These are phyloP conservation scores for Nidularia pulvinata DNA, from an alignment of 768 basidiomycete genomes.

Conservation along the genomic window DNA sequence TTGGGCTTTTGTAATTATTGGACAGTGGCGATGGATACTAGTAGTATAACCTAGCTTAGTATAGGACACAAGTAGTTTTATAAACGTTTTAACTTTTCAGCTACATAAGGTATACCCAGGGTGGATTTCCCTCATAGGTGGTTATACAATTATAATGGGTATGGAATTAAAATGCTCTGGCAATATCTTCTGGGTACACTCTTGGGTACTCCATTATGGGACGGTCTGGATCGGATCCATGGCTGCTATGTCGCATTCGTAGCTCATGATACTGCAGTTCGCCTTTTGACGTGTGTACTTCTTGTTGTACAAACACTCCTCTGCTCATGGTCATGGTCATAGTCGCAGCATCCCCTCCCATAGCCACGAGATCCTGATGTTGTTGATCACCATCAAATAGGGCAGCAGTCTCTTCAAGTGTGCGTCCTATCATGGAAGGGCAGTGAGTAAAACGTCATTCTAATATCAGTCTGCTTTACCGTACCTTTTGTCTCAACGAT, in stretches of 20 bases:
- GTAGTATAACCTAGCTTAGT: no score
- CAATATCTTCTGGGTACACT: no score
- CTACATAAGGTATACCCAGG: no score
- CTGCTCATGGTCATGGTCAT: slow-evolving; percentile 29
- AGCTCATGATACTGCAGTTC: slow-evolving; percentile 10
- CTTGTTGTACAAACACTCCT: slow-evolving; percentile 6
- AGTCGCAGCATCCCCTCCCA: slow-evolving; percentile 48
- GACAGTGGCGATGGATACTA: no score
- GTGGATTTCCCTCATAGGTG: no score
- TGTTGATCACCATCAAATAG: slow-evolving; percentile 66
- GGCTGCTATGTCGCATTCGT: slow-evolving; percentile 2
- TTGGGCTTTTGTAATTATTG: not conserved
- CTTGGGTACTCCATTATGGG: no score
- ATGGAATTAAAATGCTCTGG: no score
- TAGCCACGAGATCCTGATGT: slow-evolving; percentile 37
- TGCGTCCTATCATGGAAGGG: slow-evolving; percentile 38
- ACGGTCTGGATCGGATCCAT: not conserved
- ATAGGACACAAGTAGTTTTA: no score
- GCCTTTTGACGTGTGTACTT: slow-evolving; percentile 6
- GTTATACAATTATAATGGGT: no score
- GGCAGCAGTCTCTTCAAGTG: slow-evolving; percentile 73
- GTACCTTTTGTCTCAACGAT: slow-evolving; percentile 66
- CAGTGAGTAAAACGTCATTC: slow-evolving; percentile 1
- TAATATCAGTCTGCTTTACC: slow-evolving; percentile 4
- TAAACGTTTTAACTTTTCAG: no score